Conservation (phyloP, 1,284 basidiomycete genomes). For the Laetiporus sulphureus region DNA sequence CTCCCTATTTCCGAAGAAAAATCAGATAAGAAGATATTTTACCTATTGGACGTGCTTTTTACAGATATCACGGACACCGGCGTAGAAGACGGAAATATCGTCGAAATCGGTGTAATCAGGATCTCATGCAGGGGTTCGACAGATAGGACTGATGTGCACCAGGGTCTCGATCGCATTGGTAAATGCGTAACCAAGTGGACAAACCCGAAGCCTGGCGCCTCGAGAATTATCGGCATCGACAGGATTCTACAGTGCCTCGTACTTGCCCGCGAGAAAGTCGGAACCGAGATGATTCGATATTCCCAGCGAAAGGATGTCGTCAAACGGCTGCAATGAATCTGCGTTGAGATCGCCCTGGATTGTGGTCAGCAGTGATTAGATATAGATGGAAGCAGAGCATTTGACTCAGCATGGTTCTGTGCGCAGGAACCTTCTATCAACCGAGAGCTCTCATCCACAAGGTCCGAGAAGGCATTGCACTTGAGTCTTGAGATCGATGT, state of each 20-base stretch:
- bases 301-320: constrained; percentile 48
- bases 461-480: constrained; percentile 61
- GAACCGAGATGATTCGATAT: constrained; percentile 64
- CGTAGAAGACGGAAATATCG: constrained; percentile 58
- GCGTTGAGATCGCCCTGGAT: constrained; percentile 58
- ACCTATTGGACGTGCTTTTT: constrained; percentile 66
- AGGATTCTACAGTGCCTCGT: constrained; percentile 53
- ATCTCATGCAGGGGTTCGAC: neutral
- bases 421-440: constrained; percentile 58
- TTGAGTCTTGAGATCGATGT: constrained; percentile 79
- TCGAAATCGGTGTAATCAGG: constrained; percentile 54
- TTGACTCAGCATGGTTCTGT: neutral
- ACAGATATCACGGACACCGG: constrained; percentile 65
- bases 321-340: constrained; percentile 55
- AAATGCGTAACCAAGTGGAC: constrained; percentile 57
- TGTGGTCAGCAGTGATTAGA: too few species aligned
- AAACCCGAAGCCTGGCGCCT: constrained; percentile 63
- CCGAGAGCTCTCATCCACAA: constrained; percentile 63
- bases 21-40: constrained; percentile 57
- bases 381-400: too few species aligned
- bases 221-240: constrained; percentile 71
- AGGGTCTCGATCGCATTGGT: constrained; percentile 61
- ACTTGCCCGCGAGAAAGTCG: constrained; percentile 47
- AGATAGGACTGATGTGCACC: neutral
- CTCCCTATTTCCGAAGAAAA: constrained; percentile 63